phyloP scores from a whole-genome alignment of 2,329 filamentous ascomycete species.

The Fusarium stilboides region DNA sequence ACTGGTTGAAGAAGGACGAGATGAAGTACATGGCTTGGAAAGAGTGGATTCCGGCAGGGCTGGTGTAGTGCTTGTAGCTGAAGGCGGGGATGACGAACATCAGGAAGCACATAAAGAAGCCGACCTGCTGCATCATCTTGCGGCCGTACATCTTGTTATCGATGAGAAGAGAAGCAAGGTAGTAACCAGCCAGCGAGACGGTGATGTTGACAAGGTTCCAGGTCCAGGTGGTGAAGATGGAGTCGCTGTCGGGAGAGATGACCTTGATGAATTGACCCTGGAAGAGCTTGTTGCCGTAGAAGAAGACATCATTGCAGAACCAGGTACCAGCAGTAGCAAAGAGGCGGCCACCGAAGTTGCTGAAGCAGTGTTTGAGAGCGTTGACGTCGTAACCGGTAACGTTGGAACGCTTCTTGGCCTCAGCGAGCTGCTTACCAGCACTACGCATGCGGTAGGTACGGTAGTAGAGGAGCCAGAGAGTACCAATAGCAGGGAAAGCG shows the following conservation, averaged over 20 bases:
- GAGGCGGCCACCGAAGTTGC: constrained; percentile 87
- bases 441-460: constrained; percentile 95
- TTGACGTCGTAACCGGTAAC: constrained; percentile 95
- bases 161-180: constrained; percentile 88
- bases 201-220: constrained; percentile 95
- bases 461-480: constrained; percentile 96
- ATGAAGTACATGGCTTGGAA: constrained; percentile 99
- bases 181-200: constrained; percentile 90
- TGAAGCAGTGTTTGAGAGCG: constrained; percentile 83
- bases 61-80: constrained; percentile 87
- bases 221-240: constrained; percentile 88
- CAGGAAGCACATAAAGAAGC: constrained; percentile 93
- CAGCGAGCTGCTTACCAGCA: constrained; percentile 84
- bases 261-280: constrained; percentile 90
- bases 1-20: constrained; percentile 99
- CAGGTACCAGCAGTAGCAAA: constrained; percentile 89
- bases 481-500: constrained; percentile 90
- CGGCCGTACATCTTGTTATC: constrained; percentile 97
- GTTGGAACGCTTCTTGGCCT: constrained; percentile 86
- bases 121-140: constrained; percentile 96
- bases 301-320: constrained; percentile 99
- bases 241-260: constrained; percentile 77
- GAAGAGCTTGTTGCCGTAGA: constrained; percentile 99
- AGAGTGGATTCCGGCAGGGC: constrained; percentile 78
- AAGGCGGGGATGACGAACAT: constrained; percentile 94